These are phyloP conservation scores for Puccinia coronata DNA, from an alignment of 1,284 basidiomycete genomes.

Conservation along the genomic window DNA sequence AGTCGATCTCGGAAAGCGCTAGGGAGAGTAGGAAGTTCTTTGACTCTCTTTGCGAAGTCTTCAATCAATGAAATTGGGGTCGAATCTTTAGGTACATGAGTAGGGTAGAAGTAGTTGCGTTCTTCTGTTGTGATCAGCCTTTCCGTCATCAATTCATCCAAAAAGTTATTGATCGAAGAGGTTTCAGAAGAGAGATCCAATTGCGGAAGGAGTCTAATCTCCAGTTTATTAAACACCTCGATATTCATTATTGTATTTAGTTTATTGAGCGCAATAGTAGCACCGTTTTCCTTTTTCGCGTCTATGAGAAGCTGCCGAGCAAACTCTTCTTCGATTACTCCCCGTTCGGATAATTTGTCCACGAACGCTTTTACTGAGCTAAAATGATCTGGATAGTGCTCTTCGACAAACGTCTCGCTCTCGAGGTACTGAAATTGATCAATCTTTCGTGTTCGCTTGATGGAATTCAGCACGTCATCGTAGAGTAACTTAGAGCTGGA, in stretches of 20 bases:
- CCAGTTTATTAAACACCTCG: neutral
- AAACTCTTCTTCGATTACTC: neutral
- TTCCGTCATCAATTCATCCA: neutral
- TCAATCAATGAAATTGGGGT: neutral
- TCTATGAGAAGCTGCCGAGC: neutral
- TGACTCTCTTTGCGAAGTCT: neutral
- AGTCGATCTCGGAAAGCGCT: neutral
- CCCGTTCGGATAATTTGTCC: no score
- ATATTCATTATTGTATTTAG: no score
- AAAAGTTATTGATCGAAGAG: neutral
- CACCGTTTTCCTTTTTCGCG: no score
- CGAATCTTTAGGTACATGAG: neutral
- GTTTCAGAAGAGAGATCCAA: neutral
- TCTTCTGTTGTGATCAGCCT: neutral
- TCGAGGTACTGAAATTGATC: neutral
- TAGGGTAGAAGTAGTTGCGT: constrained; percentile 5
- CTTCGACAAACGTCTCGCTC: neutral
- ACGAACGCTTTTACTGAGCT: neutral
- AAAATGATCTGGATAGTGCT: neutral
- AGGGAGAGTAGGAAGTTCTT: neutral
- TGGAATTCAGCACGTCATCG: neutral
- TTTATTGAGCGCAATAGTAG: neutral
- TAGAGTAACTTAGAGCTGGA: neutral
- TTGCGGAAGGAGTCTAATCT: neutral
- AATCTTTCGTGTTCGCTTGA: neutral